phyloP scores from a whole-genome alignment of 2,329 filamentous ascomycete species.

The Cyclaneusma minus region DNA sequence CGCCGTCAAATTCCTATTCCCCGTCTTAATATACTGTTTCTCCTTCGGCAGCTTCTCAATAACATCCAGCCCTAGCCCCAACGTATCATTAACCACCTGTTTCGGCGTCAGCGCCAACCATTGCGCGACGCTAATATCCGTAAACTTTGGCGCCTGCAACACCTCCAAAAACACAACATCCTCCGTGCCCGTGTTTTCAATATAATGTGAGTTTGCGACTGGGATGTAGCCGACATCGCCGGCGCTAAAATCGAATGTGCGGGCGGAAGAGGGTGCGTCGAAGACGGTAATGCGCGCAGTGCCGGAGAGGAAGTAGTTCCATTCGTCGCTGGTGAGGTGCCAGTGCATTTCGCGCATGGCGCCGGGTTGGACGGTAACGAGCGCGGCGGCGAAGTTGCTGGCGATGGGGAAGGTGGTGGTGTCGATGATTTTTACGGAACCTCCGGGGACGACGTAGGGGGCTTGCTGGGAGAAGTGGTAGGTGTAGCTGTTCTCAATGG shows the following conservation, averaged over 20 bases:
- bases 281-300: slow-evolving; percentile 40
- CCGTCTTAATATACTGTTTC: slow-evolving; percentile 26
- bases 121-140: slow-evolving; percentile 38
- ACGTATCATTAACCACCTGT: slow-evolving; percentile 10
- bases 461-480: slow-evolving; percentile 35
- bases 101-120: slow-evolving; percentile 32
- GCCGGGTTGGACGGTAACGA: slow-evolving; percentile 43
- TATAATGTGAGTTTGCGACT: slow-evolving; percentile 36
- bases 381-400: slow-evolving; percentile 34
- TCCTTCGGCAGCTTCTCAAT: slow-evolving; percentile 23
- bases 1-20: slow-evolving; percentile 17
- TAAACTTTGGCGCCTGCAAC: slow-evolving; percentile 33
- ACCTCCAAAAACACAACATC: slow-evolving; percentile 45
- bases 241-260: slow-evolving; percentile 42
- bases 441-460: slow-evolving; percentile 35
- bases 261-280: slow-evolving; percentile 29
- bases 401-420: slow-evolving; percentile 40
- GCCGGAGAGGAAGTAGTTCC: slow-evolving; percentile 43
- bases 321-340: slow-evolving; percentile 44
- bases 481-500: slow-evolving; percentile 24
- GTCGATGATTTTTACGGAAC: slow-evolving; percentile 43
- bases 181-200: slow-evolving; percentile 43
- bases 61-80: slow-evolving; percentile 21
- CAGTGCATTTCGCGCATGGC: slow-evolving; percentile 51
- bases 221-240: slow-evolving; percentile 46